Evolutionary conservation across 768 basidiomycete species (phyloP), one percentile per base, ranked within the genome.

Genomic region (Leccinum disarticulatum): DNA sequence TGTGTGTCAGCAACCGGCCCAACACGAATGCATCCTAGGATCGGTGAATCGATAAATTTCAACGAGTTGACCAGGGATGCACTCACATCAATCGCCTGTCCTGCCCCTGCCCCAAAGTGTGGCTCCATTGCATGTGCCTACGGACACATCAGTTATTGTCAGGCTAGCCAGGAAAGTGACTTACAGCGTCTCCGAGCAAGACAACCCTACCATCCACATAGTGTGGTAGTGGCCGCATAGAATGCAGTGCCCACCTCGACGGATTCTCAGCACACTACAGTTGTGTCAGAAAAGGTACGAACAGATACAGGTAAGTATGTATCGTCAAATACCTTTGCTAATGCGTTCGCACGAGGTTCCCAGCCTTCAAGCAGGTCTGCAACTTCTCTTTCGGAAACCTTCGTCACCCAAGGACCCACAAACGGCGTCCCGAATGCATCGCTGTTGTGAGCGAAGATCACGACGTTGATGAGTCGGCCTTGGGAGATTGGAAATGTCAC

Each of bases 171-270:
- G 36, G 36, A 17, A 15, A 3, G 36, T 7, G 8, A 38, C 36
- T 17, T 8, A 38, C 36, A 38, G 36, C 36, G 36, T 38, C 36
- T 38, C 36, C 36, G 7, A 38, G 36, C 15, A 38, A 38, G 36
- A 17, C 36, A 38, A 38, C 36, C 36, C 36, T 38, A 38, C 15
- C 36, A 17, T 38, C 36, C 36, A 38, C 15, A 38, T 38, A 38
- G 11, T 33, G 33, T 33, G 36, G 36, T 17, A 38, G 36, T 17
- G 36, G 36, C 17, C 36, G 36, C 36, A 38, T 38, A 38, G 66
- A 65, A 60, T 80, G 77, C 6, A 84, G 64, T 4, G 77, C 76
- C 80, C 82, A 84, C 64, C 71, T 75, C 17, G 71, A 76, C 2
- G 78, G 72, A 7, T 64, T 66, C 27, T 74, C 67, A 22, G 76